Base-by-base conservation (phyloP, 192 early-diverging fungal species). In the Coemansia sp. region DNA sequence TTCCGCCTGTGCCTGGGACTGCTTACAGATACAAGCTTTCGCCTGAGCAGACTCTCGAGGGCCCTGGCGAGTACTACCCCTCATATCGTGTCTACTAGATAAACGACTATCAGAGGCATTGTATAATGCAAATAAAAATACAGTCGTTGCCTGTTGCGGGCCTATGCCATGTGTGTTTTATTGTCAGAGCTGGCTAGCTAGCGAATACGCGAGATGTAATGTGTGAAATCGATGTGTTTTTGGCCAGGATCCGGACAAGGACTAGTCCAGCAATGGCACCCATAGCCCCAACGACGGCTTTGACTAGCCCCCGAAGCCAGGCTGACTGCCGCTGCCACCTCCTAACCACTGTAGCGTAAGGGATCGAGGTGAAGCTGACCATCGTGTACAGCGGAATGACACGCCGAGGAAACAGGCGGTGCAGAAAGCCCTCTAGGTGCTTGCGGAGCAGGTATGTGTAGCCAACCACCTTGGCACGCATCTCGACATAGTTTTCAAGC, bases 321-420 rank as follows among this genome's bases (percentile, higher is more conserved):
- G 57, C 11, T 11, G 69, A 61, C 48, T 81, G 79, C 14, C 62
- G 62, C 19, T 81, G 61, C 74, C 69, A 75, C 47, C 53, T 50
- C 30, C 42, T 42, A 42, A 75, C 68, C 5, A 86, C 88, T 11
- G 91, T 83, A 2, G 89, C 84, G 77, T 98, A 98, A 10, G 90
- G 94, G 6, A 91, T 87, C 14, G 87, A 87, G 14, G 92, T 87
- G 67, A 98, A 98, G 53, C 88, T 90, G 50, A 98, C 91, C 94
- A 98, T 97, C 19, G 93, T 93, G 62, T 98, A 98, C 6, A 98
- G 82, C 42, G 96, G 96, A 57, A 93, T 90, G 29, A 96, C 72
- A 10, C 50, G 45, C 5, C 55, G 62, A 3, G 96, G 96, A 47
- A 95, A 78, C 50, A 87, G 44, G 22, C 81, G 50, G 67, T 97